phyloP scores from a whole-genome alignment of 2,329 filamentous ascomycete genomes.

The Byssoonygena ceratinophila region DNA sequence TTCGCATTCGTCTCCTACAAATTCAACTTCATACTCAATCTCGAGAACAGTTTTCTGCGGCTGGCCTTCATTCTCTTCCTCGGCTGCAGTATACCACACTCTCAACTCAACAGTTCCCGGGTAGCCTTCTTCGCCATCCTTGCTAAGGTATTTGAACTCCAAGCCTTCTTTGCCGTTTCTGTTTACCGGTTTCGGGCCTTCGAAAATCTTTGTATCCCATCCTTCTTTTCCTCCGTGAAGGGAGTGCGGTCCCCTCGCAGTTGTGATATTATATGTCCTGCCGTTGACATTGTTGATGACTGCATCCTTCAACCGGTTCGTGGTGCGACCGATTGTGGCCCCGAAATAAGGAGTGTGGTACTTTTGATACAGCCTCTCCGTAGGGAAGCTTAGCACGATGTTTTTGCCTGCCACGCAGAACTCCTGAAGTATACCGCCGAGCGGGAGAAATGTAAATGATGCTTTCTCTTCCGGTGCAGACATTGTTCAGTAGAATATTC shows the following conservation, averaged over 20 bases:
- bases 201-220: conserved; percentile 72
- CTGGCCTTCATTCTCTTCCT: conserved; percentile 49
- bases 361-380: conserved; percentile 60
- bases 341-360: conserved; percentile 77
- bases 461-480: conserved; percentile 20
- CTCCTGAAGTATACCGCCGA: conserved; percentile 49
- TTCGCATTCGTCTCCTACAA: conserved; percentile 63
- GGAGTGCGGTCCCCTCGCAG: conserved; percentile 68
- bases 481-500: conserved; percentile 6
- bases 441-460: conserved; percentile 36
- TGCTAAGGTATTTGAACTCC: conserved; percentile 55
- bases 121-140: conserved; percentile 79
- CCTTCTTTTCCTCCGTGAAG: conserved; percentile 62
- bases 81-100: conserved; percentile 68
- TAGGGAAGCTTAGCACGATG: conserved; percentile 80
- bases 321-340: conserved; percentile 75
- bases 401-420: conserved; percentile 68
- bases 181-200: conserved; percentile 54
- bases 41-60: conserved; percentile 61
- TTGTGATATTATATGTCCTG: conserved; percentile 56
- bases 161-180: conserved; percentile 54
- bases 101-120: conserved; percentile 71
- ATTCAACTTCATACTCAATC: conserved; percentile 80
- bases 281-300: conserved; percentile 63
- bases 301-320: conserved; percentile 69